phyloP scores from a whole-genome alignment of 768 basidiomycete species.

The Suillus bovinus region DNA sequence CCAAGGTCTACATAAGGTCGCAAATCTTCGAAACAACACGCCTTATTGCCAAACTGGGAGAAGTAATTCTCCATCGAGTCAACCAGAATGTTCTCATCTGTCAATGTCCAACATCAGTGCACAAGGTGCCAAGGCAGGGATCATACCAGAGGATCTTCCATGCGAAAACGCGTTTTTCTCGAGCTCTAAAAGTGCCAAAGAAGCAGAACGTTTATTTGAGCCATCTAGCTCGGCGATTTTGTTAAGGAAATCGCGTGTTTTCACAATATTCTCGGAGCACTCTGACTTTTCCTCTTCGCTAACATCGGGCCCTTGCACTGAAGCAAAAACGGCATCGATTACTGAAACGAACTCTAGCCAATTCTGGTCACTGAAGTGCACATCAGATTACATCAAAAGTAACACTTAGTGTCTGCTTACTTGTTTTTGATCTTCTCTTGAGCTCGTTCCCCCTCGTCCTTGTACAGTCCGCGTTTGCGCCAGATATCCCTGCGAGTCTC shows the following conservation, averaged over 20 bases:
- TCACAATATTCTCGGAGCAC: slow-evolving; percentile 39
- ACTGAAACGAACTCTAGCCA: slow-evolving; percentile 84
- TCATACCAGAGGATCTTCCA: slow-evolving; percentile 49
- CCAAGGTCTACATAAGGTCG: slow-evolving; percentile 60
- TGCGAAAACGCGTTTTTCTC: slow-evolving; percentile 57
- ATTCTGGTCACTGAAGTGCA: slow-evolving; percentile 67
- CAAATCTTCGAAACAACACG: slow-evolving; percentile 87
- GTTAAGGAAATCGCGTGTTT: slow-evolving; percentile 52
- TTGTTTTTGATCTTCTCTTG: slow-evolving; percentile 58
- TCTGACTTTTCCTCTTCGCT: slow-evolving; percentile 40
- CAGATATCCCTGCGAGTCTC: slow-evolving; percentile 75
- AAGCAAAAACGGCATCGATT: slow-evolving; percentile 63
- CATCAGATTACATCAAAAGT: slow-evolving; percentile 21
- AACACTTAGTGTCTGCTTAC: slow-evolving; percentile 34
- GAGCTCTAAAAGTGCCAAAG: slow-evolving; percentile 74
- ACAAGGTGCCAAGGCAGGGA: neutral
- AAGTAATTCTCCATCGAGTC: slow-evolving; percentile 68
- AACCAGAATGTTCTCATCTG: slow-evolving; percentile 48
- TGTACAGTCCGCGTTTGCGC: slow-evolving; percentile 51
- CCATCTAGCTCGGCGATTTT: slow-evolving; percentile 67
- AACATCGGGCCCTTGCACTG: slow-evolving; percentile 30
- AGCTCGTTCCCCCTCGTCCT: slow-evolving; percentile 65
- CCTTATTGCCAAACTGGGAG: slow-evolving; percentile 71
- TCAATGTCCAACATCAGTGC: slow-evolving; percentile 6
- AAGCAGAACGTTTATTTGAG: slow-evolving; percentile 68